These are phyloP conservation scores for Calocybe indica DNA, from an alignment of 768 basidiomycete species.

Conservation along the genomic window DNA sequence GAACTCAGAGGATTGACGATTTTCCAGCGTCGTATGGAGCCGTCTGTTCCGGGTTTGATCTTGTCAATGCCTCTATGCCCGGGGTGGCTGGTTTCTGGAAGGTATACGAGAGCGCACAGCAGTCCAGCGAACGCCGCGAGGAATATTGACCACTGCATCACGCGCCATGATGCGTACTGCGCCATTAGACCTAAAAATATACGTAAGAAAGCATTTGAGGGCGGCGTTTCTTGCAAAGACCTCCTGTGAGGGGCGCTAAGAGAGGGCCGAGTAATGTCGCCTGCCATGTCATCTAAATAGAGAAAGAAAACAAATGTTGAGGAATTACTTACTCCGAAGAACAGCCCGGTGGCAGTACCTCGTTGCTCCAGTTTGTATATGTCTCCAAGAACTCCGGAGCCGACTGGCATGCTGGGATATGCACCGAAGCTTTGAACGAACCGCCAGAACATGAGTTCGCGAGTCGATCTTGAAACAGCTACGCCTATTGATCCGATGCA, in stretches of 20 bases:
- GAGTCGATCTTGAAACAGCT: conserved; percentile 29
- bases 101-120: no score
- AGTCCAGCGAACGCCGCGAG: no score
- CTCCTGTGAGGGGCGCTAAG: background rate
- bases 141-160: no score
- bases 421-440: conserved; percentile 54
- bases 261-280: background rate
- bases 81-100: no score
- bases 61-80: conserved; percentile 10
- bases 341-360: conserved; percentile 25
- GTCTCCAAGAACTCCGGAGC: conserved; percentile 45
- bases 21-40: conserved; percentile 12
- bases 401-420: conserved; percentile 39
- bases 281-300: background rate
- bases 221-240: background rate
- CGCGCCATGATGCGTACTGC: conserved; percentile 47
- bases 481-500: conserved; percentile 49
- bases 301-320: background rate
- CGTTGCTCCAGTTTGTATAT: conserved; percentile 50
- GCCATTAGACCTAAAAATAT: conserved; percentile 32
- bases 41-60: background rate
- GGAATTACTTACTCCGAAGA: conserved; percentile 3
- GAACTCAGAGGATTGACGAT: conserved; percentile 41
- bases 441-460: conserved; percentile 43
- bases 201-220: no score